A percentile compares a stretch with the other conserved stretches of the same genome.
These are phyloP conservation scores for Nasturtium officinale DNA, from an alignment of 345 rosid species.

Conservation along the genomic window DNA sequence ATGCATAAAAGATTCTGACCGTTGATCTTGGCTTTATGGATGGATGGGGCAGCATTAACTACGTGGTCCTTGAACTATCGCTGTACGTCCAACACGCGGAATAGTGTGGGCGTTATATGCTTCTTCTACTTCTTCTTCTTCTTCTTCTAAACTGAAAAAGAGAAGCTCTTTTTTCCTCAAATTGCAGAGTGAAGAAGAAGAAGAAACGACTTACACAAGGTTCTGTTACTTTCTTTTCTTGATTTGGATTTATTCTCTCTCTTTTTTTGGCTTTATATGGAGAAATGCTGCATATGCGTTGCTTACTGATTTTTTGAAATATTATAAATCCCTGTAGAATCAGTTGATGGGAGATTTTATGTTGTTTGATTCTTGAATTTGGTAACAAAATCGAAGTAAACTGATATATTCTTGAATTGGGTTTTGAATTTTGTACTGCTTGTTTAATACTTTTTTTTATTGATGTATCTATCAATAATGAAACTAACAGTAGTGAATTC, in stretches of 20 bases:
- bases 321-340: neutral
- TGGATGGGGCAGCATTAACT: constrained; percentile 41
- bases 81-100: constrained; percentile 36
- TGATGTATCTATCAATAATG: neutral
- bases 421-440: neutral
- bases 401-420: neutral
- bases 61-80: constrained; percentile 37
- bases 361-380: constrained; percentile 11
- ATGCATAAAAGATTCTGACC: constrained; percentile 31
- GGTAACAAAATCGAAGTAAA: neutral
- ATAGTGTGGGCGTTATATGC: constrained; percentile 25
- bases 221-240: neutral
- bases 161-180: neutral
- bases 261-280: neutral
- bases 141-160: neutral
- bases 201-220: constrained; percentile 27
- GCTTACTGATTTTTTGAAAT: neutral
- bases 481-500: neutral
- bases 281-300: neutral
- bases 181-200: neutral
- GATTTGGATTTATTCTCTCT: neutral
- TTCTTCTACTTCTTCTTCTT: constrained; percentile 12
- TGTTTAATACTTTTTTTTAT: neutral
- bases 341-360: neutral
- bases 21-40: constrained; percentile 36